Base-by-base conservation (phyloP, 352 stramenopile species). In the Phytophthora pini region DNA sequence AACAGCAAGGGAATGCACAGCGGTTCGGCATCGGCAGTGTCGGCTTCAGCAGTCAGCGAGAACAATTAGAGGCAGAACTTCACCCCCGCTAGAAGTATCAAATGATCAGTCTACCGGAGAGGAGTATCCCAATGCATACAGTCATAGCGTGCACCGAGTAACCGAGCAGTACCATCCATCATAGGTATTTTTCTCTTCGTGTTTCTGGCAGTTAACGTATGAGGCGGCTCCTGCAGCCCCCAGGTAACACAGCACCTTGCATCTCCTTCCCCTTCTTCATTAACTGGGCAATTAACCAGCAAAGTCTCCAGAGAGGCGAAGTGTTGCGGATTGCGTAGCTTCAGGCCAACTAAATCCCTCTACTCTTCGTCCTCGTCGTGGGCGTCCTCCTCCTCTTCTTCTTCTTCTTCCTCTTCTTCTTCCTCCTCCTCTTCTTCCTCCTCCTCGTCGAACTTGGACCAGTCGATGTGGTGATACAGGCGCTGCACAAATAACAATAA, bases 391-490 rank as follows among this genome's bases (percentile, higher is more conserved):
- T 76, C 73, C 29, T 78, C 76, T 22, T 68, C 66, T 34, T 63
- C 70, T 20, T 70, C 63, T 34, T 63, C 70, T 20, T 70, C 63
- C 34, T 70, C 67, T 20, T 68, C 66, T 29, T 73, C 56, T 46
- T 82, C 77, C 52, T 90, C 74, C n/a, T 85, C 80, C 41, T 91
- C 77, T 57, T 93, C 87, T 41, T 95, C 87, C 2, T 95, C 87
- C 52, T 93, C 84, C 58, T 89, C 80, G 70, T 90, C 89, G 75
- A 95, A 95, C 69, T 94, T 77, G 34, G 75, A 82, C 87, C 87
- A 95, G 80, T 94, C 87, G 32, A 95, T 87, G 80, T 95, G 87
- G 70, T 95, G 84, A 74, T 94, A 95, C 79, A 95, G 71, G 51
- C 87, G 82, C 85, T 94, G 50, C 1, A 45, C 22, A 6, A 52